Evolutionary conservation across 768 basidiomycete genomes (phyloP).

Genomic region (Boletus barrowsii): DNA sequence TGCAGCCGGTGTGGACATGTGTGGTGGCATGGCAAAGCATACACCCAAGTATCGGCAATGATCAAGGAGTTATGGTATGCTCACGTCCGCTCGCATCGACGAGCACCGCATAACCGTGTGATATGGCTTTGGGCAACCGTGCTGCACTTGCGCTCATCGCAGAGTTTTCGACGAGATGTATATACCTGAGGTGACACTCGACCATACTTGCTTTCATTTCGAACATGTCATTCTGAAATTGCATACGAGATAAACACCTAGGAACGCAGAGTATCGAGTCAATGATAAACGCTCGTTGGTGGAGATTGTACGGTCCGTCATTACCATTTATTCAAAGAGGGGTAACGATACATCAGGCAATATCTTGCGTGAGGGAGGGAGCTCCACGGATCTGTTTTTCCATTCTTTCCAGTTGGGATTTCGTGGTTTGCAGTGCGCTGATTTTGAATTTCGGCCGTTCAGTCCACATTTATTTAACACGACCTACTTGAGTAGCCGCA

Average conservation of each 20-base stretch:
- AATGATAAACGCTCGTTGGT: neutral
- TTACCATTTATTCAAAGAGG: slow-evolving; percentile 10
- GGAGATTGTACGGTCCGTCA: neutral
- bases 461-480: neutral
- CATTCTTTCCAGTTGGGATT: neutral
- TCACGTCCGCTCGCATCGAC: too few species aligned
- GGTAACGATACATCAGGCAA: neutral
- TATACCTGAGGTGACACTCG: neutral
- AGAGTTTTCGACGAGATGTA: neutral
- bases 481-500: neutral
- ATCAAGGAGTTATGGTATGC: too few species aligned
- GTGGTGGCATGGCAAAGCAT: too few species aligned
- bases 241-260: neutral
- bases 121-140: neutral
- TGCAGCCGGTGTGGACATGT: too few species aligned
- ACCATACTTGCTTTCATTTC: neutral
- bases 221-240: neutral
- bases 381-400: neutral
- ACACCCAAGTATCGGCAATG: too few species aligned
- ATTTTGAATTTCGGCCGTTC: neutral
- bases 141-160: neutral
- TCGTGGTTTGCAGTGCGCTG: neutral
- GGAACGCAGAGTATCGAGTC: neutral
- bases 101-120: neutral
- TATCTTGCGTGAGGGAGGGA: slow-evolving; percentile 1